phyloP scores from a whole-genome alignment of 345 rosid genomes.

The Garcia nutans region DNA sequence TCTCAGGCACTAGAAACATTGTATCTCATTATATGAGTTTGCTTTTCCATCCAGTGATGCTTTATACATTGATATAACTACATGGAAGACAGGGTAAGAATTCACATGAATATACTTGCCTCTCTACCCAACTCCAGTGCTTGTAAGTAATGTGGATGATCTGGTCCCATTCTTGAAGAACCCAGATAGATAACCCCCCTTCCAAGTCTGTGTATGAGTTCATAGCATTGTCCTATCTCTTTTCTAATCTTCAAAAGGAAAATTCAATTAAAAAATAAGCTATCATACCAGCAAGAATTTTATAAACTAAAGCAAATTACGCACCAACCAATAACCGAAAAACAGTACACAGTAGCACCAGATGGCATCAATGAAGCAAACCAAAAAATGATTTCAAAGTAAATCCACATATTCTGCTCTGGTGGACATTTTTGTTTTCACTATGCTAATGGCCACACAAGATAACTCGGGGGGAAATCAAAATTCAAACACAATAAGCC shows the following conservation, averaged over 20 bases:
- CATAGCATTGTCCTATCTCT: slow-evolving; percentile 70
- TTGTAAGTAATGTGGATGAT: slow-evolving; percentile 62
- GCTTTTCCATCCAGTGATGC: neutral
- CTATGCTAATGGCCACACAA: neutral
- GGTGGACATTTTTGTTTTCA: neutral
- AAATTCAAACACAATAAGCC: too few species aligned
- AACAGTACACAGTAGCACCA: neutral
- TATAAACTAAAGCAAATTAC: neutral
- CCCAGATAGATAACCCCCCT: slow-evolving; percentile 87
- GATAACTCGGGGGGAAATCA: neutral
- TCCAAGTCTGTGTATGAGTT: slow-evolving; percentile 67
- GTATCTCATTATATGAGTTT: neutral
- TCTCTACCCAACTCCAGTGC: slow-evolving; percentile 65
- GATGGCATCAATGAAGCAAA: neutral
- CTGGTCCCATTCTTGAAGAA: slow-evolving; percentile 74
- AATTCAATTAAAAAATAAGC: slow-evolving; percentile 21
- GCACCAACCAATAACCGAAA: neutral
- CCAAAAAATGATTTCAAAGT: neutral
- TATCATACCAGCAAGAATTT: neutral
- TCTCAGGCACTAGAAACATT: neutral
- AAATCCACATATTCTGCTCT: neutral
- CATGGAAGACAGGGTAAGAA: neutral
- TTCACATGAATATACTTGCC: slow-evolving; percentile 45
- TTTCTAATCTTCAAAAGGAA: slow-evolving; percentile 64
- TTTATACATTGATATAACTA: neutral